Evolutionary conservation across 2,329 filamentous ascomycete species (phyloP).

Genomic region (Claviceps paspali): DNA sequence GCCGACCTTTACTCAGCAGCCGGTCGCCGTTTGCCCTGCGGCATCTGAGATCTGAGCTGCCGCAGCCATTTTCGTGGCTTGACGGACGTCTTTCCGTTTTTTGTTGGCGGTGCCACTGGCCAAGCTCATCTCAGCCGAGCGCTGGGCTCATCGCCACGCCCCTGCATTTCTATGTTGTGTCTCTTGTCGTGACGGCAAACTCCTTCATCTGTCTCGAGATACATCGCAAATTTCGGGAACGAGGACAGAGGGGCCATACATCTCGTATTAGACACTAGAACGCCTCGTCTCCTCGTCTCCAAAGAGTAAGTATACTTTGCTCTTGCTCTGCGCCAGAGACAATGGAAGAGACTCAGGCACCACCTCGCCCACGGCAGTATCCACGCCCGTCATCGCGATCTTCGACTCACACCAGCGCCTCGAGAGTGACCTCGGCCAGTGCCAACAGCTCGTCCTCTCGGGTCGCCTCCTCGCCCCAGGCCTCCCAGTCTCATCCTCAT

Average conservation of each 20-base stretch:
- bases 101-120: background rate
- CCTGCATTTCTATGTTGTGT: too few relatives aligned
- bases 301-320: too few relatives aligned
- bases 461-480: constrained; percentile 20
- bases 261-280: too few relatives aligned
- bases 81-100: background rate
- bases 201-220: too few relatives aligned
- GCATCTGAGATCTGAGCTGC: background rate
- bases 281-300: too few relatives aligned
- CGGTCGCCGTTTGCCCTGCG: too few relatives aligned
- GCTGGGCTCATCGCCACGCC: background rate
- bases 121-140: background rate
- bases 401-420: constrained; percentile 27
- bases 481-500: constrained; percentile 20
- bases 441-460: constrained; percentile 27
- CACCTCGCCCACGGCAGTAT: constrained; percentile 15
- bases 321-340: background rate
- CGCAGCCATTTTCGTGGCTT: background rate
- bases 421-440: constrained; percentile 25
- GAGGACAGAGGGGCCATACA: too few relatives aligned
- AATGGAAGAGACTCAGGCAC: constrained; percentile 17
- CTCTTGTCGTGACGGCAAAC: too few relatives aligned
- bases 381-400: constrained; percentile 31
- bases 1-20: too few relatives aligned
- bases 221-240: too few relatives aligned